These are phyloP conservation scores for Penicillium samsonianum DNA, from an alignment of 495 filamentous ascomycete species.

Conservation along the genomic window DNA sequence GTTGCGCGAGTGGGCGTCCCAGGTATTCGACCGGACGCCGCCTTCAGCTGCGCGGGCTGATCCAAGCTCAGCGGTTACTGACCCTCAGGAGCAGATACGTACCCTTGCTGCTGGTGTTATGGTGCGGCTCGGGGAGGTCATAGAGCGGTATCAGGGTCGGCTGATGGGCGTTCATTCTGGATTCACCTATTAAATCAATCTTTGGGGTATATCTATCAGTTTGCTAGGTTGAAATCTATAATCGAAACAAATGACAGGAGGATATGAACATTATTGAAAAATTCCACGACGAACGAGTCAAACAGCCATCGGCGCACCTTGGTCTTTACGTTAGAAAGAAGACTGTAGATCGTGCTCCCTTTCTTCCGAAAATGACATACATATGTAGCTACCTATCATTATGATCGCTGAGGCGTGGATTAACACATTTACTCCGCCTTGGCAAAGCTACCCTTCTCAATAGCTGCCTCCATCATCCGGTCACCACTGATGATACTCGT, in stretches of 20 bases:
- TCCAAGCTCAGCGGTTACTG: constrained; percentile 45
- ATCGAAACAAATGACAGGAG: background rate
- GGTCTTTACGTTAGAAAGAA: background rate
- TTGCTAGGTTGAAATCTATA: background rate
- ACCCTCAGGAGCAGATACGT: constrained; percentile 43
- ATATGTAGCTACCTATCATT: constrained; percentile 25
- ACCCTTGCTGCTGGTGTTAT: constrained; percentile 78
- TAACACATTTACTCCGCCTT: constrained; percentile 25
- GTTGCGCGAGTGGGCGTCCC: constrained; percentile 50
- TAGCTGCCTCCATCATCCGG: constrained; percentile 83
- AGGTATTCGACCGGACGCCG: constrained; percentile 63
- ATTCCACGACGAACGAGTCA: background rate
- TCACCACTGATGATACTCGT: constrained; percentile 90
- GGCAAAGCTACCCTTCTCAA: constrained; percentile 70
- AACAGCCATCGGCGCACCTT: background rate
- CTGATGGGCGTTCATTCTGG: constrained; percentile 54
- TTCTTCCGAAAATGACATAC: constrained; percentile 25
- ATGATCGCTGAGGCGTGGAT: constrained; percentile 13
- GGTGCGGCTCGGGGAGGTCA: constrained; percentile 73
- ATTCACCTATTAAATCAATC: constrained; percentile 41
- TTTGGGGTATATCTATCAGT: background rate
- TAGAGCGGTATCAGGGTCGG: constrained; percentile 74
- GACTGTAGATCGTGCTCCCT: background rate
- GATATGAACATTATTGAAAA: background rate
- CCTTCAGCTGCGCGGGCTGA: constrained; percentile 4